phyloP scores from a whole-genome alignment of 768 basidiomycete genomes.

The Pseudohyphozyma bogoriensis region DNA sequence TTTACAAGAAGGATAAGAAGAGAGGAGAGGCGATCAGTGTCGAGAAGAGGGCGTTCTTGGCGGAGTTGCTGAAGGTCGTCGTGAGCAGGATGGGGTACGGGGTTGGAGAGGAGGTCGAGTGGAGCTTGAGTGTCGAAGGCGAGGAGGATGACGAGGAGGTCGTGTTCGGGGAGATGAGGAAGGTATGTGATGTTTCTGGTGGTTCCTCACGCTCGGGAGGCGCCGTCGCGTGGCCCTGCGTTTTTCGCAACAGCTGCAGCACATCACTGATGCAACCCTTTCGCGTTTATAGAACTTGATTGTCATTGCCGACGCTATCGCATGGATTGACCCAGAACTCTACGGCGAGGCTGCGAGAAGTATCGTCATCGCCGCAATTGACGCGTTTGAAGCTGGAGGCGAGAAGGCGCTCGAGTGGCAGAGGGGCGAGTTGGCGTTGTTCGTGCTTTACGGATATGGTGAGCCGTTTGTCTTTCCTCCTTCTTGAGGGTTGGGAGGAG shows the following conservation, averaged over 20 bases:
- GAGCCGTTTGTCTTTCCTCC: constrained; percentile 45
- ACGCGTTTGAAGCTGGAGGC: constrained; percentile 46
- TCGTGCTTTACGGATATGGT: constrained; percentile 85
- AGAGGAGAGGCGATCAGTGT: constrained; percentile 38
- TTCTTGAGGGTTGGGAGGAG: no score
- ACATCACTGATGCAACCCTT: no score
- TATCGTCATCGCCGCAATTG: constrained; percentile 63
- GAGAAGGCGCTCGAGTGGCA: constrained; percentile 66
- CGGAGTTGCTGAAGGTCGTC: constrained; percentile 63
- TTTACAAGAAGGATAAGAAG: constrained; percentile 56
- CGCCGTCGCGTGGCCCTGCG: no score
- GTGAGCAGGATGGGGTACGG: constrained; percentile 88
- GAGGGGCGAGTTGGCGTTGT: constrained; percentile 85
- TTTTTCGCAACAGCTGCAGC: no score
- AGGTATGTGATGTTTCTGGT: constrained; percentile 46
- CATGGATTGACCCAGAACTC: constrained; percentile 72
- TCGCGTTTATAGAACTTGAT: constrained; percentile 58
- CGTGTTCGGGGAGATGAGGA: constrained; percentile 74
- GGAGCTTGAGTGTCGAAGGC: constrained; percentile 44
- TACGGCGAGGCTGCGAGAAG: constrained; percentile 66
- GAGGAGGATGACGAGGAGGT: constrained; percentile 84
- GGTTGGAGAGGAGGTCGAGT: constrained; percentile 41
- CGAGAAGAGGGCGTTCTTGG: constrained; percentile 62
- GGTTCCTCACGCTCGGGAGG: no score
- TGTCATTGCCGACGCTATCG: constrained; percentile 73